Evolutionary conservation across 1,139 yeast species (phyloP), one percentile per base, ranked within the genome.

Genomic region (Magnusiomyces tetraspermus): DNA sequence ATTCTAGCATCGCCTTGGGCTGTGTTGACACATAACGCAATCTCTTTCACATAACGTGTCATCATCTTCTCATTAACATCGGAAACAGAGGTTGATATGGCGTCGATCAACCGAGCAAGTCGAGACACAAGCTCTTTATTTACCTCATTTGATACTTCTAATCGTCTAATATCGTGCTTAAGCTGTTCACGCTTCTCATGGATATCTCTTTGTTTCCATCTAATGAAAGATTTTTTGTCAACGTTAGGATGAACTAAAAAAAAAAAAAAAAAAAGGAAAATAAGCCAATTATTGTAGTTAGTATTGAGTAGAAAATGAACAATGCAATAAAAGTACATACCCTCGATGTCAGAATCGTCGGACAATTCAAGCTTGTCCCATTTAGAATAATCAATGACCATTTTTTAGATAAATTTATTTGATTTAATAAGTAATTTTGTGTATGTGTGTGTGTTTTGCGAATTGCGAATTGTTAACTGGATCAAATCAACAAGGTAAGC

Each of bases 321-420:
- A 6, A 28, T 28, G 40, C 28, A 17, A 41, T 36, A 4, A 30
- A 10, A 21, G 21, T 30, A 47, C 65, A 17, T 53, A 64, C 67
- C 67, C 65, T 92, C 98, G 49, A 90, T 76, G 65, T 92, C 97
- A 5, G 96, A 87, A 67, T 92, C 99, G 66, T 92, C 99, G 19
- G 96, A 87, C 49, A 92, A 74, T 68, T 92, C 98, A 56, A 92
- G 79, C 67, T 88, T 88, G 69, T 92, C 99, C 97, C 98, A 92
- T 67, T 92, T 92, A 15, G 97, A 89, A 70, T 92, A 92, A 67
- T 92, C 98, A 61, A 90, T 82, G 10, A 68, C 71, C 72, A 68
- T 69, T 49, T 15, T 51, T 42, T 42, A 26, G n/a, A n/a, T n/a
- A n/a, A n/a, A n/a, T n/a, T n/a, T n/a, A n/a, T n/a, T n/a, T n/a